Percentiles rank a stretch among this genome's conserved stretches.
Evolutionary conservation across 768 basidiomycete genomes (phyloP).

Genomic region (Boletus coccyginus): DNA sequence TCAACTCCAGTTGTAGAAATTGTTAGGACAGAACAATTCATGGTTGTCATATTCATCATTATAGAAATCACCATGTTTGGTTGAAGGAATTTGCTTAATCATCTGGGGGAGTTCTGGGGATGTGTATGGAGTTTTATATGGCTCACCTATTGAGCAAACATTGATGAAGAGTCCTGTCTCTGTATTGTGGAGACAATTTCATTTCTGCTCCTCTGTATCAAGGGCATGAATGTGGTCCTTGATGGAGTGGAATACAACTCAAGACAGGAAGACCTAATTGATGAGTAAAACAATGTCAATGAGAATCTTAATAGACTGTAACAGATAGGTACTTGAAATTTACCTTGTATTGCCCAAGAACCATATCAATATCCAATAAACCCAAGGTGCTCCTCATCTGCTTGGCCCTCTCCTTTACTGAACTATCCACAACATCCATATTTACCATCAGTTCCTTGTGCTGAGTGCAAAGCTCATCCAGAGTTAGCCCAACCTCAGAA

Average conservation of each 20-base stretch:
- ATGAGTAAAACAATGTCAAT: background rate
- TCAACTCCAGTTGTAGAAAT: slow-evolving; percentile 75
- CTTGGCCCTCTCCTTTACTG: slow-evolving; percentile 53
- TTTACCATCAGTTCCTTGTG: slow-evolving; percentile 63
- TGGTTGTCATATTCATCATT: slow-evolving; percentile 75
- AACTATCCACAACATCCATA: slow-evolving; percentile 53
- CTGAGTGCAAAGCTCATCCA: slow-evolving; percentile 78
- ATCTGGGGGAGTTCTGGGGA: slow-evolving; percentile 45
- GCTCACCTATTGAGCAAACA: too few species aligned
- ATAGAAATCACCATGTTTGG: slow-evolving; percentile 63
- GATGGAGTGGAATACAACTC: too few species aligned
- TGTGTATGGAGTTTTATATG: too few species aligned
- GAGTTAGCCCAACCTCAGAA: slow-evolving; percentile 83
- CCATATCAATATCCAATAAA: slow-evolving; percentile 67
- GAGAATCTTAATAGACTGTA: background rate
- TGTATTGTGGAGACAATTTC: too few species aligned
- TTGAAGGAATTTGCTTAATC: slow-evolving; percentile 53
- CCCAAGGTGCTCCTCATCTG: slow-evolving; percentile 55
- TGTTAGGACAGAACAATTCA: slow-evolving; percentile 69
- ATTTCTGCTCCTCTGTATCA: too few species aligned
- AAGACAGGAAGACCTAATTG: too few species aligned
- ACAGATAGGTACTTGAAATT: background rate
- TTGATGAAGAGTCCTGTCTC: too few species aligned
- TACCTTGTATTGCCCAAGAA: slow-evolving; percentile 82
- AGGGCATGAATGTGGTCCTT: too few species aligned